Base-by-base conservation (phyloP, 2,329 filamentous ascomycete genomes). In the Metarhizium album region DNA sequence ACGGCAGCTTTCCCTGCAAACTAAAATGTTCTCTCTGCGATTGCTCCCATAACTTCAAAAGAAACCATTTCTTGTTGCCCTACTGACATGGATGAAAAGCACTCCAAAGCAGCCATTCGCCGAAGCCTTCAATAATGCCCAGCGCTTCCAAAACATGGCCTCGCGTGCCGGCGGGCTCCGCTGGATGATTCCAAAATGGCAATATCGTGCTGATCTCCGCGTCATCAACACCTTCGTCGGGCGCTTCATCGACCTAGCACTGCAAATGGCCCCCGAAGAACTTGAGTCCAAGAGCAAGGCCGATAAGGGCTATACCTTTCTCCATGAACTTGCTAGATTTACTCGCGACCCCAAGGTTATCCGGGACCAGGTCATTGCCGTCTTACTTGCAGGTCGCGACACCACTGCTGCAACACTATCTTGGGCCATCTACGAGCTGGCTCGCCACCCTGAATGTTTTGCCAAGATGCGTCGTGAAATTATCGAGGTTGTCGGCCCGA, bases 321-420 rank as follows among this genome's bases (percentile, higher is more conserved):
- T 95, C 20, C 86, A 95, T 62, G 86, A 88, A 29, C 78, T 96
- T 2, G 88, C 89, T 43, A 75, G 77, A 38, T 90, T 82, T 64
- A 90, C 86, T 0, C 78, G 86, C 33, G 79, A 85, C 61, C 74
- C 74, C 51, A 78, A 75, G 49, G 78, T 89, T 3, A 76, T 96
- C 14, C 86, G 89, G 33, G 90, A 95, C 67, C 90, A 96, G 67
- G 74, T 95, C 46, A 78, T 93, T 16, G 83, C 85, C 43, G 79
- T 95, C 11, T 78, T 96, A 2, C 78, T 96, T 16, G 90, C 90
- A 1, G 90, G 88, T 13, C 79, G 87, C 38, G 90, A 96, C 66
- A 95, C 90, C 14, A 96, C 90, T 0, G 90, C 90, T 29, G 80
- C 76, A 16, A 89, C 87, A 0, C 75, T 96, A 0, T 86, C 83